These are phyloP conservation scores for Fagus sylvatica DNA, from an alignment of 306 rosid species.

Conservation along the genomic window DNA sequence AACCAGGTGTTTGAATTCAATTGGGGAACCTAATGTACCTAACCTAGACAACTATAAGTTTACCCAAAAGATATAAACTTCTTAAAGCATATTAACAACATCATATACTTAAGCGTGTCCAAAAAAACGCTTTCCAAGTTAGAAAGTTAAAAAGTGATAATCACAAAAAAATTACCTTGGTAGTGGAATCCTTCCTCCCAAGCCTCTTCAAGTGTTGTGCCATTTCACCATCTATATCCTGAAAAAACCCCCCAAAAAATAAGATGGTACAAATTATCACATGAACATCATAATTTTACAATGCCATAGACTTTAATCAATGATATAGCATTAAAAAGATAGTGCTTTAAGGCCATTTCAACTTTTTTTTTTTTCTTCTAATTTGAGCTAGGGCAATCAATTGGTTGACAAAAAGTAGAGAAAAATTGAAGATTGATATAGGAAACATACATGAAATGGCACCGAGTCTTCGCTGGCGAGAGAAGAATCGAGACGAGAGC, in stretches of 20 bases:
- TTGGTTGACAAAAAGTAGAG: no score
- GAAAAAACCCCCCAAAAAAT: slow-evolving; percentile 12
- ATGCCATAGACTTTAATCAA: not conserved
- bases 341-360: not conserved
- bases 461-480: slow-evolving; percentile 56
- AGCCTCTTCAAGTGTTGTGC: slow-evolving; percentile 90
- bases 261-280: not conserved
- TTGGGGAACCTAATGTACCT: no score
- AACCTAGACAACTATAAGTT: no score
- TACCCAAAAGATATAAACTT: not conserved
- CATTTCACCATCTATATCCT: slow-evolving; percentile 90
- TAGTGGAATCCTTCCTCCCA: slow-evolving; percentile 85
- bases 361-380: not conserved
- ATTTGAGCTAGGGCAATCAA: no score
- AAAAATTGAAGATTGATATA: not conserved
- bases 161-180: slow-evolving; percentile 61
- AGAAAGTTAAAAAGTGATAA: not conserved
- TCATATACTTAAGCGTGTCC: not conserved
- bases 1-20: no score
- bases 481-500: slow-evolving; percentile 74
- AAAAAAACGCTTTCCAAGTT: not conserved
- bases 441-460: slow-evolving; percentile 49
- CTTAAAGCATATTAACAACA: not conserved
- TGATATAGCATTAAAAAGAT: not conserved
- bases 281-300: not conserved